Base-by-base conservation (phyloP, 208 protist species). In the Leishmania martiniquensis region DNA sequence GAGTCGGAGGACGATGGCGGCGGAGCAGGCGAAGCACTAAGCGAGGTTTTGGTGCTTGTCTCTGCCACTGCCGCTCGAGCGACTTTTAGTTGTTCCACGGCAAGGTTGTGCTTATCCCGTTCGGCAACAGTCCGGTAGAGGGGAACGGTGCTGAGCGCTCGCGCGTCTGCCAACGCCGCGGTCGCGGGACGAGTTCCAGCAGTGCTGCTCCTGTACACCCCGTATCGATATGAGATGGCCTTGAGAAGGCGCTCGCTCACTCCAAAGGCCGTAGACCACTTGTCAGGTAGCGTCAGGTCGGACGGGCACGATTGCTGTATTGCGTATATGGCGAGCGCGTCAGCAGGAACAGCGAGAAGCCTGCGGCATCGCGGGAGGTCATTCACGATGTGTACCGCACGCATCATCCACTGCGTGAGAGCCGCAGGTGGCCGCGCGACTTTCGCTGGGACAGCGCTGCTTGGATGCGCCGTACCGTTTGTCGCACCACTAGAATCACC, bases 381-480 rank as follows among this genome's bases (percentile, higher is more conserved):
- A 85, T 96, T 97, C 9, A 93, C 51, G 81, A 87, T 87, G 57
- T 79, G 81, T 32, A 94, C 89, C 25, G 89, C 88, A 17, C 84
- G 57, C 37, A 77, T 73, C 51, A 93, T 79, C 89, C 93, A 97
- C 44, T 79, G 69, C 72, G 78, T 86, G 34, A 89, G 85, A 25
- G 69, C 76, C 6, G 68, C 12, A 32, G 85, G 75, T 13, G 12
- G 72, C 34, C 75, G 85, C 66, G 5, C n/a, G 47, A 0, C 4
- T 6, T 34, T 10, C 17, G 72, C 25, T 17, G 39, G 39, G 1
- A 45, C 49, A 20, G 34, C 37, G 1, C 1, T 47, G 9, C 22
- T 32, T 51, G 65, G 42, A 34, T 25, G 4, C 29, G 65, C 6
- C 7, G 37, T 15, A 4, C 42, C 42, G 2, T 29, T 51, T 4